Evolutionary conservation across 495 filamentous ascomycete genomes (phyloP), one percentile per base, ranked within the genome.

Genomic region (Penicillium pancosmium): DNA sequence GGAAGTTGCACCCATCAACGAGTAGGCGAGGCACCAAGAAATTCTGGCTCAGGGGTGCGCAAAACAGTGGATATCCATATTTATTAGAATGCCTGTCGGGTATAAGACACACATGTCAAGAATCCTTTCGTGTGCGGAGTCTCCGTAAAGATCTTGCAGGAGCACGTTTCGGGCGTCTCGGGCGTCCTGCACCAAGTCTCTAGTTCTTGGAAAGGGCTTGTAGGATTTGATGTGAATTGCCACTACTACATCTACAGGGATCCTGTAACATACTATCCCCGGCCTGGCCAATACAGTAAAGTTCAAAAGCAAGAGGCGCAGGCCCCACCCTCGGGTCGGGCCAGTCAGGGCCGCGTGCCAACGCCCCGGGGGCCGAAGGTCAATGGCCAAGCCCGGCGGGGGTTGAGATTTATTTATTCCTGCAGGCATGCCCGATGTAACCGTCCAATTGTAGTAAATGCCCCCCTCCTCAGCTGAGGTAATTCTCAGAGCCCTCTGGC

Each of bases 321-420:
- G 33, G 41, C 31, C 54, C 54, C 54, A 56, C 19, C 6, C 7
- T 36, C 33, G 44, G 54, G 54, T 31, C 54, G 54, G 33, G 31
- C 54, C 54, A 56, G 10, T 56, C 31, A 49, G 8, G 19, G 19
- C 18, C 46, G 6, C 8, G 46, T 27, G 46, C 46, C 19, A 27
- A 15, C 46, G 41, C 41, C 41, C 41, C 10, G 11, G n/a, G 41
- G 41, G 41, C 41, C 41, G 41, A 19, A 44, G 5, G 12, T 9
- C 27, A 9, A 31, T 31, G 27, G 27, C 27, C 27, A 31, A 44
- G 16, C 7, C 41, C 15, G 41, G 41, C 27, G 27, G 27, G 27
- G 27, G 3, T 7, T 9, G 27, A 31, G 27, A 15, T 40, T n/a
- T 5, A 18, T 10, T 6, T 16, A 6, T 16, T 16, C 15, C 15